Conservation (phyloP, 1,139 yeast species). For the Citeromyces hawaiiensis region DNA sequence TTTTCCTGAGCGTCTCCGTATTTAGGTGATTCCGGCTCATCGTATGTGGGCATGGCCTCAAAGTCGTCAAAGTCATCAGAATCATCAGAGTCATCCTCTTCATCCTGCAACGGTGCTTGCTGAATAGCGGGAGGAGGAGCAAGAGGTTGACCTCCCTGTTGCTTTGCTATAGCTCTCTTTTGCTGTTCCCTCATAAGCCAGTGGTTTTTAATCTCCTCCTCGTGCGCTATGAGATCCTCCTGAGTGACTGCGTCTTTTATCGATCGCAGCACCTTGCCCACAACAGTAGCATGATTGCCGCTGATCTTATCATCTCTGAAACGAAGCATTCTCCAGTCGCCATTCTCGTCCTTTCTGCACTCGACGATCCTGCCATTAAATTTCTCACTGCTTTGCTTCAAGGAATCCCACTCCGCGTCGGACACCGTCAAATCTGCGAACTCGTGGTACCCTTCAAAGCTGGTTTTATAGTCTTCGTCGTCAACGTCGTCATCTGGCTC, state of each 20-base stretch:
- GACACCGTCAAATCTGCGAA: slow-evolving; percentile 51
- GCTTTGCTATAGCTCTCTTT: slow-evolving; percentile 1
- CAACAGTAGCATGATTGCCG: slow-evolving; percentile 76
- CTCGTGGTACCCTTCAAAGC: slow-evolving; percentile 35
- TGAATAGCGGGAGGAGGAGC: slow-evolving; percentile 1
- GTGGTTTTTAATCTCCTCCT: slow-evolving; percentile 25
- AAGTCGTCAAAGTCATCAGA: slow-evolving; percentile 20
- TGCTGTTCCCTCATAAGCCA: slow-evolving; percentile 30
- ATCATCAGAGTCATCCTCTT: slow-evolving; percentile 9
- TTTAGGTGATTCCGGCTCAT: slow-evolving; percentile 12
- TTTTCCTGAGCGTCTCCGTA: slow-evolving; percentile 10
- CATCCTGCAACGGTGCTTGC: slow-evolving; percentile 5
- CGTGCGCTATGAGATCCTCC: slow-evolving; percentile 49
- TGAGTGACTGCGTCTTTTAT: slow-evolving; percentile 79
- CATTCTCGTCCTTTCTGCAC: slow-evolving; percentile 48
- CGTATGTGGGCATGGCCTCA: slow-evolving; percentile 18
- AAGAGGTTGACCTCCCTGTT: not conserved
- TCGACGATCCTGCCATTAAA: slow-evolving; percentile 87
- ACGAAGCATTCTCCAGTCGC: slow-evolving; percentile 73
- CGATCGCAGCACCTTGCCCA: slow-evolving; percentile 68
- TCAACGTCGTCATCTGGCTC: slow-evolving; percentile 20
- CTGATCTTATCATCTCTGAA: slow-evolving; percentile 87
- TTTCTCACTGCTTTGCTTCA: slow-evolving; percentile 64
- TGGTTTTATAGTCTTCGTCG: slow-evolving; percentile 14
- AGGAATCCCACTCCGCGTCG: slow-evolving; percentile 71